Percentiles rank a stretch among this genome's conserved stretches.
Evolutionary conservation across 1,284 basidiomycete genomes (phyloP).

Genomic region (Apiotrichum porosum): DNA sequence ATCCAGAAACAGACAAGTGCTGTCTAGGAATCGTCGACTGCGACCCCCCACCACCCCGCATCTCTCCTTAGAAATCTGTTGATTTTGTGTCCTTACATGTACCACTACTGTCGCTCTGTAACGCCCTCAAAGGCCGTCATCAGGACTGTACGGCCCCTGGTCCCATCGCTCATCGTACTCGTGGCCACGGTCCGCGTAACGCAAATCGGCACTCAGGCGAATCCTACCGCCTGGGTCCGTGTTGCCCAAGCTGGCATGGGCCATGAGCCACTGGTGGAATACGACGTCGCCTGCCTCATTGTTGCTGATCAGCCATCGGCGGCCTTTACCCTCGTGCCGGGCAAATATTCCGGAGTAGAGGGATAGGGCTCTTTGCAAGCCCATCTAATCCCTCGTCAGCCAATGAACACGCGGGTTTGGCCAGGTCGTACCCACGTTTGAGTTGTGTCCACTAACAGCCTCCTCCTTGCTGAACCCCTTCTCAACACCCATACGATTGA

Average conservation of each 20-base stretch:
- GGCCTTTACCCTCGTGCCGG: background rate
- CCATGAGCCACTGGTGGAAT: conserved; percentile 12
- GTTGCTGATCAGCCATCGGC: conserved; percentile 12
- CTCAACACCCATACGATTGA: conserved; percentile 2
- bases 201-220: conserved; percentile 7
- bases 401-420: too few species aligned
- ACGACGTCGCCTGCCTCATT: conserved; percentile 19
- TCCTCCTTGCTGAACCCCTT: conserved; percentile 16
- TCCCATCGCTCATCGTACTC: conserved; percentile 8
- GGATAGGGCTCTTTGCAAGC: background rate
- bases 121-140: conserved; percentile 4
- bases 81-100: background rate
- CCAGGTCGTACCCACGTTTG: conserved; percentile 6
- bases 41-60: too few species aligned
- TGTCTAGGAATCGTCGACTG: background rate
- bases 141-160: background rate
- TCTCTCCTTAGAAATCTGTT: background rate
- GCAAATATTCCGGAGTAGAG: conserved; percentile 1
- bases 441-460: conserved; percentile 20
- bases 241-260: conserved; percentile 4
- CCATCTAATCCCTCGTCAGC: too few species aligned
- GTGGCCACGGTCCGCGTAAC: conserved; percentile 4
- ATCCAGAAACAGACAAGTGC: background rate
- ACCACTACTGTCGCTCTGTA: too few species aligned
- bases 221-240: conserved; percentile 3